phyloP scores from a whole-genome alignment of 169 alveolate species.

The Eimeria necatrix region DNA sequence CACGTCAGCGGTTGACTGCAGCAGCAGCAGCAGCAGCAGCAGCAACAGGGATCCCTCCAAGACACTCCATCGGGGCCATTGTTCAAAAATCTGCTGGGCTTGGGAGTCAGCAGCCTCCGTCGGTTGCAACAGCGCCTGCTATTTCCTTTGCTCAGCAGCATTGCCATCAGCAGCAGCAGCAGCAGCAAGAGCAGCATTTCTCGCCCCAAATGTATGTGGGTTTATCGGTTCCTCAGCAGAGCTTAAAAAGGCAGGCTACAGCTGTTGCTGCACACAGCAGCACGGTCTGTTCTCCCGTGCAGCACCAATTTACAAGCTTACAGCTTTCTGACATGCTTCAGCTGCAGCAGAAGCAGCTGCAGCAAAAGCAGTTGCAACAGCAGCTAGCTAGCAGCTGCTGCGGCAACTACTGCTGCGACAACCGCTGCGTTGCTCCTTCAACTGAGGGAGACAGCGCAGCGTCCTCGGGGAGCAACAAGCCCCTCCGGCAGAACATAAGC shows the following conservation, averaged over 20 bases:
- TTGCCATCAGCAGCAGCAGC: slow-evolving; percentile 52
- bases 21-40: slow-evolving; percentile 68
- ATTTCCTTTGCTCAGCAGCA: not conserved
- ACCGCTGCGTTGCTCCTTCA: slow-evolving; percentile 24
- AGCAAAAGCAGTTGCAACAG: not conserved
- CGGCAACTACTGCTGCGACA: slow-evolving; percentile 17
- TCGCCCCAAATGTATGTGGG: slow-evolving; percentile 34
- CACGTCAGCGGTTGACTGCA: slow-evolving; percentile 19
- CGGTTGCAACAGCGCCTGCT: not conserved
- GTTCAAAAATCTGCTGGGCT: not conserved
- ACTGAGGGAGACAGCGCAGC: not conserved
- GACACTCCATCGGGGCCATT: slow-evolving; percentile 12
- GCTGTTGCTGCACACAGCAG: not conserved
- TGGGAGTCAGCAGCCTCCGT: not conserved
- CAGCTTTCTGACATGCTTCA: not conserved
- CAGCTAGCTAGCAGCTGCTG: slow-evolving; percentile 40
- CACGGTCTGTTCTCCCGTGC: slow-evolving; percentile 7
- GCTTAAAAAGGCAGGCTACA: not conserved
- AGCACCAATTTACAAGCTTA: not conserved
- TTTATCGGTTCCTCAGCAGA: not conserved
- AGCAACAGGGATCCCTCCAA: not conserved
- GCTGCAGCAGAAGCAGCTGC: slow-evolving; percentile 62
- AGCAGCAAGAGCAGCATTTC: slow-evolving; percentile 45
- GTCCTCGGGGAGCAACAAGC: not conserved
- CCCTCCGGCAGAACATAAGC: not conserved